Base-by-base conservation (phyloP, 257 asterid species). In the Fraxinus pennsylvanica region DNA sequence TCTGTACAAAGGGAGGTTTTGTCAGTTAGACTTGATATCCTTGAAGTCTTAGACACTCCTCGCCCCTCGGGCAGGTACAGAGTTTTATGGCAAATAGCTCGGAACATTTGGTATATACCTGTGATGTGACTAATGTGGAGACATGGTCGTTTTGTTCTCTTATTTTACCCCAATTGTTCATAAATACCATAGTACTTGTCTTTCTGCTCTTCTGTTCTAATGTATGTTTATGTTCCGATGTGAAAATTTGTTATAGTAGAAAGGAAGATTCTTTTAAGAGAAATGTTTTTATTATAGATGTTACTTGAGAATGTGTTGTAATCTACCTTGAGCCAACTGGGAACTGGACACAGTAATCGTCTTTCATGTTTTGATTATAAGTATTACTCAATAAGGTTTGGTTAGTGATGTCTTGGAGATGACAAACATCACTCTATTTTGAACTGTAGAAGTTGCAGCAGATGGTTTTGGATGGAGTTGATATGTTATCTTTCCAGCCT, bases 381-480 rank as follows among this genome's bases (percentile, higher is more conserved):
- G 68, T 72, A 76, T 75, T 39, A 69, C 68, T 63, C 74, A 68
- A 22, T 78, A 75, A 32, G 10, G 41, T 75, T 59, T 66, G 59
- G 75, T 73, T n/a, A 67, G 29, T 74, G 69, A 69, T 59, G 81
- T 67, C 45, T 72, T 13, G 22, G 72, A 32, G 76, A 30, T 87
- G 77, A 77, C 73, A 9, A n/a, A 74, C 63, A 14, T 54, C 39
- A 61, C 57, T 65, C 30, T 81, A 71, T 68, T 77, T 78, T 83
- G 43, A 43, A 73, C 39, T 88, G 88, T 79, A 95, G 99, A 90
- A 90, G 87, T 81, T 95, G 88, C 87, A 92, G 74, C 89, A 86
- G 80, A 85, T 93, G 85, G 97, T 95, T 85, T 87, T 92, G 82
- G 93, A 90, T 87, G 94, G 94, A 27, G 87, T 45, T 57, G 97